Percentiles rank a stretch among this genome's conserved stretches.
Evolutionary conservation across 352 stramenopile genomes (phyloP).

Genomic region (Globisporangium mamillatum): DNA sequence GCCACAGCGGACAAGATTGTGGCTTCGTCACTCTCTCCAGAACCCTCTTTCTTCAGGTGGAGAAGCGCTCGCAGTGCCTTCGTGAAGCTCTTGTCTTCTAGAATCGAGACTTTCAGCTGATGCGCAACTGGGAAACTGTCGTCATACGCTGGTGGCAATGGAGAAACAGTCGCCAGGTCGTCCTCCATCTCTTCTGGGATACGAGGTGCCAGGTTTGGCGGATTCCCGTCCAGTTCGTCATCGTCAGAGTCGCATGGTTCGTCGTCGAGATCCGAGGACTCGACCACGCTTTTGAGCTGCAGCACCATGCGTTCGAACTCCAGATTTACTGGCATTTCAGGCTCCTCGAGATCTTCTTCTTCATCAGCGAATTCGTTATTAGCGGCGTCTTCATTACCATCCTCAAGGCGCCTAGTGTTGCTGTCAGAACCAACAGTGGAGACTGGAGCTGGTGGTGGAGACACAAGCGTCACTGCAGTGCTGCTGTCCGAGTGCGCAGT

Average conservation of each 20-base stretch:
- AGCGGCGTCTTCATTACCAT: not conserved
- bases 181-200: constrained; percentile 27
- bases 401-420: not conserved
- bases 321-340: constrained; percentile 31
- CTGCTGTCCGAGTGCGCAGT: not conserved
- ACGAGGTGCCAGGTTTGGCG: not conserved
- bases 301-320: constrained; percentile 80
- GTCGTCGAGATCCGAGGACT: constrained; percentile 20
- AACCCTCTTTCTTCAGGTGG: constrained; percentile 6
- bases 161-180: constrained; percentile 11
- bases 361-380: constrained; percentile 14
- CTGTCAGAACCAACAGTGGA: not conserved
- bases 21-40: constrained; percentile 14
- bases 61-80: constrained; percentile 30
- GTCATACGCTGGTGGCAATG: constrained; percentile 30
- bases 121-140: not conserved
- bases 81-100: constrained; percentile 46
- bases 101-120: constrained; percentile 20
- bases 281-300: constrained; percentile 64
- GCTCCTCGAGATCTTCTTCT: constrained; percentile 19
- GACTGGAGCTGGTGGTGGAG: constrained; percentile 25
- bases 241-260: constrained; percentile 27
- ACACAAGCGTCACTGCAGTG: not conserved
- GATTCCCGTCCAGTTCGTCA: constrained; percentile 22
- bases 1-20: not conserved